A percentile compares a stretch with the other conserved stretches of the same genome.
These are phyloP conservation scores for Huntiella bhutanensis DNA, from an alignment of 2,329 filamentous ascomycete genomes.

Conservation along the genomic window DNA sequence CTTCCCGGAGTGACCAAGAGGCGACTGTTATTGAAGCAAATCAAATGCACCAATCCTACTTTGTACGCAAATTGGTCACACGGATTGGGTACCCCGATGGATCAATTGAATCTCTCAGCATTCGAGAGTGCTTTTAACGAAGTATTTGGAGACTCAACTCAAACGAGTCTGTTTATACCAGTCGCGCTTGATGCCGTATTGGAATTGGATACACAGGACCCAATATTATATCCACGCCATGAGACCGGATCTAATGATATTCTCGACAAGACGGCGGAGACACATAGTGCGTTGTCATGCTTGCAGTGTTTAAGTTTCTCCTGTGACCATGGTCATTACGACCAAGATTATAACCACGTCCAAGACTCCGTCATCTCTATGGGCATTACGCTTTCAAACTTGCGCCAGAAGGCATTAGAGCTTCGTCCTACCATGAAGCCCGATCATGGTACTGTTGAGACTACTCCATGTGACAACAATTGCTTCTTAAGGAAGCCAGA, in stretches of 20 bases:
- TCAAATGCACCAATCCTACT: background rate
- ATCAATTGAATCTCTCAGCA: background rate
- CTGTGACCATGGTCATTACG: constrained; percentile 42
- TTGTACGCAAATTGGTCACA: constrained; percentile 4
- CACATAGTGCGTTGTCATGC: constrained; percentile 36
- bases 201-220: constrained; percentile 15
- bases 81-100: background rate
- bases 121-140: constrained; percentile 39
- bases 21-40: constrained; percentile 2
- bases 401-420: constrained; percentile 3
- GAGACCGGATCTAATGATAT: background rate
- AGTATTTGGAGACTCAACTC: constrained; percentile 23
- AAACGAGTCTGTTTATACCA: constrained; percentile 10
- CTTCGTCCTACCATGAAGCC: constrained; percentile 1
- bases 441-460: background rate
- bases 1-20: constrained; percentile 5
- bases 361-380: constrained; percentile 7
- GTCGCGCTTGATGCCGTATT: constrained; percentile 34
- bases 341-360: constrained; percentile 14
- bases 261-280: constrained; percentile 24
- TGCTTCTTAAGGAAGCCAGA: constrained; percentile 5
- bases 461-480: constrained; percentile 4
- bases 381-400: background rate
- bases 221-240: background rate
- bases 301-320: constrained; percentile 41